Percentiles rank a stretch among this genome's conserved stretches.
phyloP scores from a whole-genome alignment of 2,329 filamentous ascomycete species.

The Fusarium praegraminearum region DNA sequence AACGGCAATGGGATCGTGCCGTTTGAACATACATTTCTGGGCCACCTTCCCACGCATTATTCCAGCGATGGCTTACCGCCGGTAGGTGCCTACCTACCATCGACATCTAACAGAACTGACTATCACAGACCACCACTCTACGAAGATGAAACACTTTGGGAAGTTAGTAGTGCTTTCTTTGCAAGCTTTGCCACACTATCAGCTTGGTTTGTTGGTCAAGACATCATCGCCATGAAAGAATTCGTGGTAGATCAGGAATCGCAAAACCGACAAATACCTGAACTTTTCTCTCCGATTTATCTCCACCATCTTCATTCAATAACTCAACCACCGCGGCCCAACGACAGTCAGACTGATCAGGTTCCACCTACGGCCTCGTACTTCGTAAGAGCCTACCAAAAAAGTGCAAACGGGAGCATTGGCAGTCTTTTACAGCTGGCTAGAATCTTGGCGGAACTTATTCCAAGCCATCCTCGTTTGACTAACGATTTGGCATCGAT shows the following conservation, averaged over 20 bases:
- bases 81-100: conserved; percentile 52
- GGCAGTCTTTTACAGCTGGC: conserved; percentile 58
- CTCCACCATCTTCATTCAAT: conserved; percentile 58
- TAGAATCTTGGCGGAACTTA: conserved; percentile 54
- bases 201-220: conserved; percentile 64
- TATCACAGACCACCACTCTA: conserved; percentile 44
- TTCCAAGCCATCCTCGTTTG: conserved; percentile 61
- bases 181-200: conserved; percentile 61
- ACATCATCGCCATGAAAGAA: conserved; percentile 50
- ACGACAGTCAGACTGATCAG: conserved; percentile 28
- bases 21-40: conserved; percentile 65
- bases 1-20: conserved; percentile 58
- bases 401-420: conserved; percentile 58
- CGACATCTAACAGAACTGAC: conserved; percentile 5
- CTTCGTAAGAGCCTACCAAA: conserved; percentile 60
- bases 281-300: conserved; percentile 53
- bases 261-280: conserved; percentile 36
- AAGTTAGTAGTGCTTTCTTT: conserved; percentile 53
- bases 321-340: conserved; percentile 33
- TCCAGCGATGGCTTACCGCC: conserved; percentile 50
- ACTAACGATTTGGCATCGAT: conserved; percentile 58
- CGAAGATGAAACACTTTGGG: conserved; percentile 47
- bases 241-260: conserved; percentile 15
- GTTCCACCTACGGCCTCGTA: conserved; percentile 19
- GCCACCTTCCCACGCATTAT: conserved; percentile 63